Conservation (phyloP, 2,329 filamentous ascomycete species). For the Sporothrix brasiliensis region DNA sequence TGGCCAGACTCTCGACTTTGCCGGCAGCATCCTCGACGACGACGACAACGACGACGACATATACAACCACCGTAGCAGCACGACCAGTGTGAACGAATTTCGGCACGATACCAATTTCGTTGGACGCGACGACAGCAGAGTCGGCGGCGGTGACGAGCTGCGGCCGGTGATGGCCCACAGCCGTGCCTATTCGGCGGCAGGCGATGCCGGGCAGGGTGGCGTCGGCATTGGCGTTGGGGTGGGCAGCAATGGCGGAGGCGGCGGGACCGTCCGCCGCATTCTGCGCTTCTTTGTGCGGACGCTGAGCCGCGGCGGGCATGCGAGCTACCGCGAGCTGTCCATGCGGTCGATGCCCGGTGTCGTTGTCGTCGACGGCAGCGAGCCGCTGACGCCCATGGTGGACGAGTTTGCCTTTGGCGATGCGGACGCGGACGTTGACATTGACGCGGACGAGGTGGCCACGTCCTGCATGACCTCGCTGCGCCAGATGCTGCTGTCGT, state of each 20-base stretch:
- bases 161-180: constrained; percentile 24
- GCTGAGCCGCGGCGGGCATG: constrained; percentile 10
- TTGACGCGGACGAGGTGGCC: neutral
- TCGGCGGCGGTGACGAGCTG: neutral
- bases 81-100: neutral
- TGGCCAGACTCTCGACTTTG: constrained; percentile 15
- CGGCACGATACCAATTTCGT: neutral
- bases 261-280: constrained; percentile 18
- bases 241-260: neutral
- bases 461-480: constrained; percentile 23
- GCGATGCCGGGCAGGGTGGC: neutral
- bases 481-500: constrained; percentile 63
- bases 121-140: neutral
- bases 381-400: neutral
- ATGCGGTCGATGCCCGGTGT: neutral
- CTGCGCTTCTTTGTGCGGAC: constrained; percentile 23
- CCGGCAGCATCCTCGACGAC: constrained; percentile 3
- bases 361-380: constrained; percentile 1
- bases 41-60: constrained; percentile 24
- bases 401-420: constrained; percentile 8
- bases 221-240: neutral
- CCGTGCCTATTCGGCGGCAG: constrained; percentile 21
- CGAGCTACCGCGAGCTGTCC: constrained; percentile 22
- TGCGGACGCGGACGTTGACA: neutral
- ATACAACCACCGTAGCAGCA: neutral